phyloP scores from a whole-genome alignment of 345 rosid species.

The Bruguiera sexangula region DNA sequence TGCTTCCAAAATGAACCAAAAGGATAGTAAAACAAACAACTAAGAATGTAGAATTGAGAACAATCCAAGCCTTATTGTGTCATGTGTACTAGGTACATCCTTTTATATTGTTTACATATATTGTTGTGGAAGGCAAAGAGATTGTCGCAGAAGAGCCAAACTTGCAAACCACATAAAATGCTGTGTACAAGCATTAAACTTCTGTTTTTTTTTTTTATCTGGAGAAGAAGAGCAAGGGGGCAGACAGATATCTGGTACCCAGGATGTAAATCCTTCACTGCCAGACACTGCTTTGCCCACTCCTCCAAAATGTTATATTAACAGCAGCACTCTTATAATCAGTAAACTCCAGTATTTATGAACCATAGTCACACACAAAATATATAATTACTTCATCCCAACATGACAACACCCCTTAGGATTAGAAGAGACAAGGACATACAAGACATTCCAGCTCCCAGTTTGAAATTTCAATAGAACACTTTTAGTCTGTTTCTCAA shows the following conservation, averaged over 20 bases:
- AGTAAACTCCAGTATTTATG: not conserved
- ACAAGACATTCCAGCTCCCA: not conserved
- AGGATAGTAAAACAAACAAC: no score
- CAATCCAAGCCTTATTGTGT: no score
- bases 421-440: not conserved
- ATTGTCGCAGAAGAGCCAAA: constrained; percentile 60
- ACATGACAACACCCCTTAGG: not conserved
- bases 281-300: constrained; percentile 39
- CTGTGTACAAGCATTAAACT: constrained; percentile 44
- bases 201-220: constrained; percentile 32
- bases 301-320: constrained; percentile 24
- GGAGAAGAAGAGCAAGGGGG: constrained; percentile 37
- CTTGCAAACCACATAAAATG: constrained; percentile 41
- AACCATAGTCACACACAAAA: not conserved
- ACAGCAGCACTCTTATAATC: not conserved
- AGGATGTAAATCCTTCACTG: constrained; percentile 11
- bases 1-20: no score
- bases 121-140: not conserved
- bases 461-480: not conserved
- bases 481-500: not conserved
- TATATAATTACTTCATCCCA: not conserved
- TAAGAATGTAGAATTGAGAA: no score
- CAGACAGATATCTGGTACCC: constrained; percentile 30
- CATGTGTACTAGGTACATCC: no score
- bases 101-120: not conserved